Conservation (phyloP, 2,329 filamentous ascomycete genomes). For the Arthrinium puccinioides region DNA sequence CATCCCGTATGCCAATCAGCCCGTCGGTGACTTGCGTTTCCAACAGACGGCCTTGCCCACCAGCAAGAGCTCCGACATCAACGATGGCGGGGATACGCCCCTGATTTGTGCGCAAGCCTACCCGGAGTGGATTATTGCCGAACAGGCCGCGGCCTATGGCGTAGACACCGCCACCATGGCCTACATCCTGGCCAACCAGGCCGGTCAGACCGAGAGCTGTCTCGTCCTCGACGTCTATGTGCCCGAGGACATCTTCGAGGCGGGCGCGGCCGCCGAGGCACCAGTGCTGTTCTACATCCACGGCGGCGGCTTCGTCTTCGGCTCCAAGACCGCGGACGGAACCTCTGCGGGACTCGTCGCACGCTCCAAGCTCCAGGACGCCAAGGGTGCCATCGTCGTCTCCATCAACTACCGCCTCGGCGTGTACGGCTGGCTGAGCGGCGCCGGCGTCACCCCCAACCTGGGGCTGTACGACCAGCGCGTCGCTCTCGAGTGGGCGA, state of each 20-base stretch:
- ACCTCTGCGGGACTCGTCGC: background rate
- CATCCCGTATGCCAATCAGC: no score
- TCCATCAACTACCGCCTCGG: slow-evolving; percentile 33
- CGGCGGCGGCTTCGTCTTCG: slow-evolving; percentile 35
- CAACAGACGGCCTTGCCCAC: no score
- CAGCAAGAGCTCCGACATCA: no score
- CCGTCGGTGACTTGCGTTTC: no score
- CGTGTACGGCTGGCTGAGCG: slow-evolving; percentile 40
- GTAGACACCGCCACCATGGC: no score
- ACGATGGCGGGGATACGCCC: no score
- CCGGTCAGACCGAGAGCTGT: slow-evolving; percentile 39
- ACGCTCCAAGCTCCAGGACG: background rate
- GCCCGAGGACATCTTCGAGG: slow-evolving; percentile 30
- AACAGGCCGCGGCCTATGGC: no score
- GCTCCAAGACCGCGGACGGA: slow-evolving; percentile 15
- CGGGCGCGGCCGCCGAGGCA: slow-evolving; percentile 12
- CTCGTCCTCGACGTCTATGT: slow-evolving; percentile 43
- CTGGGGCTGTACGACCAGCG: slow-evolving; percentile 43
- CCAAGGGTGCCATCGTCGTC: background rate
- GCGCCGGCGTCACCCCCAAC: slow-evolving; percentile 35
- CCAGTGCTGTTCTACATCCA: slow-evolving; percentile 38
- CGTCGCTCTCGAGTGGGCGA: slow-evolving; percentile 44
- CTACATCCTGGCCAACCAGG: no score
- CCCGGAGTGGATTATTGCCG: no score
- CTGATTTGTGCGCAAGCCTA: no score